phyloP scores from a whole-genome alignment of 2,329 filamentous ascomycete genomes.

The Coleophoma eucalyptorum region DNA sequence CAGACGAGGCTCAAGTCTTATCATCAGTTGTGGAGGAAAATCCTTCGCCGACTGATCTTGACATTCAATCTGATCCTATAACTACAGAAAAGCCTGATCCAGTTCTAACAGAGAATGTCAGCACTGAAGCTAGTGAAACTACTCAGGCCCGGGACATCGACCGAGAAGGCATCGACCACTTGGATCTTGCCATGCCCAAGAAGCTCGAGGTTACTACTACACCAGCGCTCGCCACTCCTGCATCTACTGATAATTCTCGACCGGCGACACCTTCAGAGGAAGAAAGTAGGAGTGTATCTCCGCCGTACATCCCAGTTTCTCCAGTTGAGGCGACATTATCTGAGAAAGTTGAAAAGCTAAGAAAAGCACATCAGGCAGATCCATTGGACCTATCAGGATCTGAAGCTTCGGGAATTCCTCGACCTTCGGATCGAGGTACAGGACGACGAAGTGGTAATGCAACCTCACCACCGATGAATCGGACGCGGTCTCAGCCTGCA shows the following conservation, averaged over 20 bases:
- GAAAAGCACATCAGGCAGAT: slow-evolving; percentile 12
- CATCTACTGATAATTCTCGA: slow-evolving; percentile 5
- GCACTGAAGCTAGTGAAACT: not conserved
- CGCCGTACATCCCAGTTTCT: slow-evolving; percentile 1
- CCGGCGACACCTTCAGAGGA: slow-evolving; percentile 6
- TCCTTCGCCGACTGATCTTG: not conserved
- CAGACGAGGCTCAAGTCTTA: slow-evolving; percentile 61
- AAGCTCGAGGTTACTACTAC: slow-evolving; percentile 5
- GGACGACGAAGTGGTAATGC: slow-evolving; percentile 17
- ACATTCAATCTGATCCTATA: no score
- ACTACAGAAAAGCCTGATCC: not conserved
- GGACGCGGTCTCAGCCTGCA: slow-evolving; percentile 29
- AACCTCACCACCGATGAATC: slow-evolving; percentile 25
- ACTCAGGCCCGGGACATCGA: slow-evolving; percentile 31
- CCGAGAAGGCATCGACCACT: slow-evolving; percentile 53
- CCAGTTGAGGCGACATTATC: slow-evolving; percentile 19
- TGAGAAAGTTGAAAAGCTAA: slow-evolving; percentile 25
- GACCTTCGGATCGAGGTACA: slow-evolving; percentile 22
- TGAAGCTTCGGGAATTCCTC: slow-evolving; percentile 26
- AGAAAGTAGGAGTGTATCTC: not conserved
- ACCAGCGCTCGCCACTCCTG: slow-evolving; percentile 7
- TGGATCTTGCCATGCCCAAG: slow-evolving; percentile 50
- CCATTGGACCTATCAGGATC: slow-evolving; percentile 8
- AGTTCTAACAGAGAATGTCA: not conserved
- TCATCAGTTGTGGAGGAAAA: slow-evolving; percentile 61